Conservation (phyloP, 768 basidiomycete genomes). For the Termitomyces sp. region DNA sequence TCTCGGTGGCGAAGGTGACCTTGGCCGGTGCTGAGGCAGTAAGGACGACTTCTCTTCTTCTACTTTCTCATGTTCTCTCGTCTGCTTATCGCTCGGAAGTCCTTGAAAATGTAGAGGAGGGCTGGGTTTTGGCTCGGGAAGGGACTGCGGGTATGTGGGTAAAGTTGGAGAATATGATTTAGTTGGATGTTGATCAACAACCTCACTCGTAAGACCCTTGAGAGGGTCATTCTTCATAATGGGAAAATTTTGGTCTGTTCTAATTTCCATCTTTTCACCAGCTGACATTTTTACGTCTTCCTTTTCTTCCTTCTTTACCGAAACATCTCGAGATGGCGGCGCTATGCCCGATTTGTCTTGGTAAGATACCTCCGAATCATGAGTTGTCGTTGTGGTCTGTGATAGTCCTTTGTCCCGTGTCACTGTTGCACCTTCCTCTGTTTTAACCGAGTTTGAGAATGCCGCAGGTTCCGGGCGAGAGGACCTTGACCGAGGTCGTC, state of each 20-base stretch:
- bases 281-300: neutral
- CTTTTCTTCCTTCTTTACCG: neutral
- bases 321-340: neutral
- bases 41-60: neutral
- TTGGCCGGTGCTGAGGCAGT: conserved; percentile 4
- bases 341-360: neutral
- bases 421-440: neutral
- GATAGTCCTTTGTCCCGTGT: neutral
- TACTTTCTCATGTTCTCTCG: neutral
- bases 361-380: neutral
- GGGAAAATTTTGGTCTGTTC: neutral
- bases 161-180: neutral
- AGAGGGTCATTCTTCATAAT: neutral
- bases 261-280: neutral
- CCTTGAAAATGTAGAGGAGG: neutral
- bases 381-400: neutral
- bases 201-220: neutral
- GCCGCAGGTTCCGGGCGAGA: conserved; percentile 6
- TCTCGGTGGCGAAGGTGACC: conserved; percentile 20
- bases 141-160: neutral
- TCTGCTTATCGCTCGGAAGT: neutral
- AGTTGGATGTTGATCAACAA: neutral
- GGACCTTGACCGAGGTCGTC: conserved; percentile 7
- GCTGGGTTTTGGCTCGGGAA: neutral
- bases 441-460: neutral